Conservation (phyloP, 257 asterid species). For the Handroanthus guayacan region DNA sequence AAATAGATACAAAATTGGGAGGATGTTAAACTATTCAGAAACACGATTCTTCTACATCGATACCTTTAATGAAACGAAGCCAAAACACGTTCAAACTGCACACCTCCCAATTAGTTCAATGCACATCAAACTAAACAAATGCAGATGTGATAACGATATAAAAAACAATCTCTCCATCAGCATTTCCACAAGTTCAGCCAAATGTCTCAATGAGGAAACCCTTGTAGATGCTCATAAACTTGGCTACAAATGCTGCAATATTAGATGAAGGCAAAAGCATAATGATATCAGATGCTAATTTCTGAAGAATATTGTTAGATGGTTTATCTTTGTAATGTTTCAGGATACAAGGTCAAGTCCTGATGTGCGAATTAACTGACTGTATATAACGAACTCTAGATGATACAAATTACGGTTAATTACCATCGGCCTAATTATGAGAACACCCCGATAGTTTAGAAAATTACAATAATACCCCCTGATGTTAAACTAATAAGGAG, state of each 20-base stretch:
- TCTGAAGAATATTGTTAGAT: slow-evolving; percentile 1
- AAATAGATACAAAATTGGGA: slow-evolving; percentile 1
- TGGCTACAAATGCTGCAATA: slow-evolving; percentile 94
- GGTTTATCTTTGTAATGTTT: not conserved
- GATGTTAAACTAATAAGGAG: too few species aligned
- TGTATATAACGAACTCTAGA: too few species aligned
- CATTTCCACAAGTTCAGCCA: slow-evolving; percentile 53
- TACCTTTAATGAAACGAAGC: slow-evolving; percentile 25
- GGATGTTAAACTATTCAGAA: slow-evolving; percentile 18
- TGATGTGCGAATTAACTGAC: too few species aligned
- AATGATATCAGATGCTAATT: slow-evolving; percentile 3
- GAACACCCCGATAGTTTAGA: too few species aligned
- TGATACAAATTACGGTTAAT: too few species aligned
- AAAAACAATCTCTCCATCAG: slow-evolving; percentile 5
- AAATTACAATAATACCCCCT: too few species aligned
- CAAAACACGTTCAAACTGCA: slow-evolving; percentile 23
- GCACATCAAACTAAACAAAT: slow-evolving; percentile 4
- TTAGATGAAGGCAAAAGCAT: slow-evolving; percentile 30
- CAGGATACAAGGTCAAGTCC: not conserved
- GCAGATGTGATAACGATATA: not conserved
- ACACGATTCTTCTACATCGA: not conserved
- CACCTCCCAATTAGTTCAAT: not conserved
- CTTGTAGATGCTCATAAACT: slow-evolving; percentile 97
- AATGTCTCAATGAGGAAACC: slow-evolving; percentile 91
- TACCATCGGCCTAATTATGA: too few species aligned